Evolutionary conservation across 805 yeast species (phyloP).

Genomic region (Ogataea neopini): DNA sequence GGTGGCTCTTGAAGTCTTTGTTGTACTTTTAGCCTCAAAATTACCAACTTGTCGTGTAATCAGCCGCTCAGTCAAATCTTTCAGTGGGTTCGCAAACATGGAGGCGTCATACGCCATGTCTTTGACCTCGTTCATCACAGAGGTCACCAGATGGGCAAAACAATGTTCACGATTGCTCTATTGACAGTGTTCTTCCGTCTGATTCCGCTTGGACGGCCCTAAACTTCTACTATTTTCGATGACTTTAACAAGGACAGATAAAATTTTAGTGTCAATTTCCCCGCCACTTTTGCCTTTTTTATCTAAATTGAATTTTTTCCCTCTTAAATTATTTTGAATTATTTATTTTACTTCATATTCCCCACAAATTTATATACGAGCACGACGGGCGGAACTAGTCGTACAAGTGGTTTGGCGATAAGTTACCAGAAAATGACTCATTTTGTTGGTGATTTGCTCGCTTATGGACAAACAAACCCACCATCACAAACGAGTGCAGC

Average conservation of each 20-base stretch:
- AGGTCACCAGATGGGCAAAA: no score
- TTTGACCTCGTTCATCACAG: slow-evolving; percentile 18
- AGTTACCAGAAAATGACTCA: no score
- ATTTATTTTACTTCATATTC: no score
- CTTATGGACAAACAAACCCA: slow-evolving; percentile 39
- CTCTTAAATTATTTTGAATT: background rate
- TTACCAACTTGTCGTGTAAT: slow-evolving; percentile 11
- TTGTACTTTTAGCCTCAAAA: slow-evolving; percentile 5
- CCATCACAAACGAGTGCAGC: slow-evolving; percentile 54
- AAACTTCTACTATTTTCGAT: no score
- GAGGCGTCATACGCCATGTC: slow-evolving; percentile 25
- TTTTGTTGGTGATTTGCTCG: background rate
- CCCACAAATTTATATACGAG: no score
- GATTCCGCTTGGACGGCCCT: no score
- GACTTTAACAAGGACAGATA: no score
- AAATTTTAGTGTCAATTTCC: background rate
- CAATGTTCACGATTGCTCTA: no score
- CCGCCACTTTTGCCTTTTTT: background rate
- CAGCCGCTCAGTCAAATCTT: slow-evolving; percentile 28
- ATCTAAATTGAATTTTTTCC: background rate
- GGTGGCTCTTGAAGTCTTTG: slow-evolving; percentile 2
- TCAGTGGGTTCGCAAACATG: slow-evolving; percentile 28
- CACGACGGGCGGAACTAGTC: no score
- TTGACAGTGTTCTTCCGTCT: no score
- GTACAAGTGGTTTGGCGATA: no score